Evolutionary conservation across 2,329 filamentous ascomycete species (phyloP), one percentile per base, ranked within the genome.

Genomic region (Beauveria brongniartii): DNA sequence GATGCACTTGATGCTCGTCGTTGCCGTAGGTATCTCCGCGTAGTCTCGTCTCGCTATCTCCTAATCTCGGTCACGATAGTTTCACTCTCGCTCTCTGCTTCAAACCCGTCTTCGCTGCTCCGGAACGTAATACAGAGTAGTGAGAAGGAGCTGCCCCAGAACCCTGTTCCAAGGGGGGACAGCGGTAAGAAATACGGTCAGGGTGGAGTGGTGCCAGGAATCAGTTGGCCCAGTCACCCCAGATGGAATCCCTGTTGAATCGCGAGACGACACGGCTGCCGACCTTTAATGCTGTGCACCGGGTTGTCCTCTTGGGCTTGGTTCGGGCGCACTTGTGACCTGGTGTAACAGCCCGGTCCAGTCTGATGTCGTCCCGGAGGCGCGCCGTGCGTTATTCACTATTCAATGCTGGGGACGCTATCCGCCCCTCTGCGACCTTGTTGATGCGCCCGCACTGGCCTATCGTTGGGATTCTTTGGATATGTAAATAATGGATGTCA

Each of bases 171-270:
- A 24, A 44, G 41, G 50, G 50, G 50, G 50, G 41, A 28, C 58
- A 41, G 43, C 43, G 41, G 41, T 40, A 60, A 60, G 50, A 60
- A 59, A 59, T 59, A 59, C 41, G 40, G 50, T 59, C 48, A 37
- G 57, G 24, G 57, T 59, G 57, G 57, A 54, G 50, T 46, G 46
- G 46, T 41, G 26, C 40, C 14, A 54, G 57, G 41, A 54, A 54
- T 46, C 48, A 52, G 56, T 59, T 59, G 47, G 48, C 24, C 40
- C 37, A 34, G 47, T 53, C 56, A 46, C 34, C 56, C 56, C 47
- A 52, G 48, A 53, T 48, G 28, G 5, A 22, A 52, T 44, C 57
- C 57, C 57, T 47, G 57, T 41, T 46, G 40, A 59, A 59, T 24
- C 22, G 41, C 37, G 14, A 59, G 40, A 54, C 26, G 18, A 46